These are phyloP conservation scores for Tephrocybe sp. DNA, from an alignment of 768 basidiomycete species.

Conservation along the genomic window DNA sequence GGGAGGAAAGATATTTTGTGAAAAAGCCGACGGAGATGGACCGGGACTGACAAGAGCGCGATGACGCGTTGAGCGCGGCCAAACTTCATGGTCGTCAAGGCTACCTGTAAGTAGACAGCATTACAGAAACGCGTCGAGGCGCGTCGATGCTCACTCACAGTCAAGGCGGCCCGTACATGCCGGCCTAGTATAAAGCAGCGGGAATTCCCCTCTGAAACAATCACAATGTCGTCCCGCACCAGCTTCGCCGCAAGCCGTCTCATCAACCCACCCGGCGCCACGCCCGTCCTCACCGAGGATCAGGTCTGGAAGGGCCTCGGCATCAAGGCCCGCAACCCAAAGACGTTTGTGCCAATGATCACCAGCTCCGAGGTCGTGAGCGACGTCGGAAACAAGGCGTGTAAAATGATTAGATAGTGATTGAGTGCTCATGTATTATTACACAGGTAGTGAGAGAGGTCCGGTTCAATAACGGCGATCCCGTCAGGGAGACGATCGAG, in stretches of 20 bases:
- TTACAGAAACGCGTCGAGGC: too few relatives aligned
- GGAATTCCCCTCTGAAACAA: too few relatives aligned
- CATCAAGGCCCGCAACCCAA: conserved; percentile 25
- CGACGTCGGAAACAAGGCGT: conserved; percentile 22
- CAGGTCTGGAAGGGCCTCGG: conserved; percentile 29
- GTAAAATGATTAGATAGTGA: background rate
- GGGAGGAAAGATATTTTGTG: too few relatives aligned
- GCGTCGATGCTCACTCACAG: too few relatives aligned
- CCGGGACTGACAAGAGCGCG: too few relatives aligned
- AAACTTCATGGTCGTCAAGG: too few relatives aligned
- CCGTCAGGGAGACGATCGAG: conserved; percentile 20
- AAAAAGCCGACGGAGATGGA: too few relatives aligned
- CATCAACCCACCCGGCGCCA: conserved; percentile 24
- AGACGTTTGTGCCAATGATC: conserved; percentile 22
- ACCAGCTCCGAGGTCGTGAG: conserved; percentile 20
- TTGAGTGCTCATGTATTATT: background rate
- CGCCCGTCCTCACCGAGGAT: conserved; percentile 24
- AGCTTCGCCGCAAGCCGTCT: conserved; percentile 26
- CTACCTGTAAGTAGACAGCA: too few relatives aligned
- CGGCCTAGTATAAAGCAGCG: too few relatives aligned
- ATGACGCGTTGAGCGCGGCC: too few relatives aligned
- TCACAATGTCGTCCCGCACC: background rate
- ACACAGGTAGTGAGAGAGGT: conserved; percentile 19
- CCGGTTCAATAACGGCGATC: conserved; percentile 13
- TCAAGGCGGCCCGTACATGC: too few relatives aligned